Conservation (phyloP, 2,329 filamentous ascomycete species). For the Beauveria brongniartii region DNA sequence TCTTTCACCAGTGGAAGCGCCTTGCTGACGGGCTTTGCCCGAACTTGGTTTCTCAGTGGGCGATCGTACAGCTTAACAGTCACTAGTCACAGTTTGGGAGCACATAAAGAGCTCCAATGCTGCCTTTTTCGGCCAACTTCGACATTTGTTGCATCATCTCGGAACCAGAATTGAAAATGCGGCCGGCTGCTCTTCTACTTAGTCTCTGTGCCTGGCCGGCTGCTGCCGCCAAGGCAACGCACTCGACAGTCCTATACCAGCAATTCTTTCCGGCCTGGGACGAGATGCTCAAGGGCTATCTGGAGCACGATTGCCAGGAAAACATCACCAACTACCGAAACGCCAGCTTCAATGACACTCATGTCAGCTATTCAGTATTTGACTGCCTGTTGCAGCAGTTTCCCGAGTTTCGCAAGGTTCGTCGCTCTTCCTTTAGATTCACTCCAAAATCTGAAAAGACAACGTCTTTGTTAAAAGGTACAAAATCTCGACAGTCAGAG, state of each 20-base stretch:
- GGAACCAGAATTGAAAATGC: no score
- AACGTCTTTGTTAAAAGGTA: not conserved
- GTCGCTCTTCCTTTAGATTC: not conserved
- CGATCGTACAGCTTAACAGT: not conserved
- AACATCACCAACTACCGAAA: slow-evolving; percentile 1
- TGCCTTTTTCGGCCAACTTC: not conserved
- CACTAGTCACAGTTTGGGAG: not conserved
- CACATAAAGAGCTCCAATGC: not conserved
- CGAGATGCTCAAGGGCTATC: not conserved
- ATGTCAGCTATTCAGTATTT: not conserved
- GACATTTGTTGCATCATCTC: no score
- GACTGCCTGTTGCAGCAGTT: slow-evolving; percentile 3
- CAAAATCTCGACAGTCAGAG: not conserved
- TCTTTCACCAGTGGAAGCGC: not conserved
- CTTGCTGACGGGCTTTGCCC: not conserved
- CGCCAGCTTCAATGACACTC: not conserved
- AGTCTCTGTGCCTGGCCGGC: not conserved
- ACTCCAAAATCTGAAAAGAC: not conserved
- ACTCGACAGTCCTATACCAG: not conserved
- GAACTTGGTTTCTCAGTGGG: not conserved
- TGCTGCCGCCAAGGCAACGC: not conserved
- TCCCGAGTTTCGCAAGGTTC: slow-evolving; percentile 1
- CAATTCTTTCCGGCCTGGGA: slow-evolving; percentile 2
- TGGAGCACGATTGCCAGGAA: not conserved
- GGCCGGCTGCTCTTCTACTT: not conserved